Evolutionary conservation across 1,284 basidiomycete genomes (phyloP).

Genomic region (Porodaedalea pini): DNA sequence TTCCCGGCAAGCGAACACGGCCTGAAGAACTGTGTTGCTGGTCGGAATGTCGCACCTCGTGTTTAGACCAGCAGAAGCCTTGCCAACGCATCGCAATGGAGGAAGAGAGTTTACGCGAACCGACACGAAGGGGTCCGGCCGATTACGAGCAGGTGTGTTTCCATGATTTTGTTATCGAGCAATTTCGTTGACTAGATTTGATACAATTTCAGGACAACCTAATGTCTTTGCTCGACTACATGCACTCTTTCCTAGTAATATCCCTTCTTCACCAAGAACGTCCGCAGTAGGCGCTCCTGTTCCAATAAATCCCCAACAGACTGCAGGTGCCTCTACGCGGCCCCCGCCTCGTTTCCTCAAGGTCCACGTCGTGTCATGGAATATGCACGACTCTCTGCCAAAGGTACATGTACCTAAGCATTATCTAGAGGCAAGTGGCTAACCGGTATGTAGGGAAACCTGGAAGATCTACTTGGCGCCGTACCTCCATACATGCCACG

Average conservation of each 20-base stretch:
- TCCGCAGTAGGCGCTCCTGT: not conserved
- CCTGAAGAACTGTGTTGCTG: not conserved
- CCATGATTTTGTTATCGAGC: not conserved
- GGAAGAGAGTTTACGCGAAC: not conserved
- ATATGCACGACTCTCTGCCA: constrained; percentile 75
- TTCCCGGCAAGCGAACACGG: not conserved
- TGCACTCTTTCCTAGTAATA: constrained; percentile 9
- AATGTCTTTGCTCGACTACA: constrained; percentile 9
- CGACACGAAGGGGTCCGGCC: constrained; percentile 1
- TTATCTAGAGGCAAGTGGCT: constrained; percentile 12
- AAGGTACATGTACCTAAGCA: constrained; percentile 44
- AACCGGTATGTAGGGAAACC: constrained; percentile 53
- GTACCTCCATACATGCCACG: constrained; percentile 50
- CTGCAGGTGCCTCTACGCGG: constrained; percentile 20
- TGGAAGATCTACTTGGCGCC: constrained; percentile 69
- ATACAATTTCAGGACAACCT: constrained; percentile 1
- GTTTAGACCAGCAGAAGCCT: not conserved
- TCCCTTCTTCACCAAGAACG: not conserved
- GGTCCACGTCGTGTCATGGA: constrained; percentile 57
- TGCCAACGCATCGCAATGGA: not conserved
- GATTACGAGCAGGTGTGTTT: not conserved
- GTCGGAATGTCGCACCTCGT: constrained; percentile 4
- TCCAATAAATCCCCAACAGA: not conserved
- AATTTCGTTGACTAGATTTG: not conserved
- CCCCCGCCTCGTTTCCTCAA: constrained; percentile 42